Percentiles rank a stretch among this genome's conserved stretches.
These are phyloP conservation scores for Eutrema yunnanense DNA, from an alignment of 345 rosid species.

Conservation along the genomic window DNA sequence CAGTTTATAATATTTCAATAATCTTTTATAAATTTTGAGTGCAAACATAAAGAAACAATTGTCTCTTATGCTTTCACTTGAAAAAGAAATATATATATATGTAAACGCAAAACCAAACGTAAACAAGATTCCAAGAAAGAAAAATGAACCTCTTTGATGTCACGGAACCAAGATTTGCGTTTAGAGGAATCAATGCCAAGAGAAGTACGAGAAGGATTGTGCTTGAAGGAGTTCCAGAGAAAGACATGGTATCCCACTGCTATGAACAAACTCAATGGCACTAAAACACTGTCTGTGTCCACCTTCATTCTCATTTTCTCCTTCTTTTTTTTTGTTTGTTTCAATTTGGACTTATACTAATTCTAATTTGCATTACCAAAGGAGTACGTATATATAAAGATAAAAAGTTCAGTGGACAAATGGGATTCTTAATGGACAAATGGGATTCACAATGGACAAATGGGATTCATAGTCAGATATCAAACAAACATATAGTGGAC, in stretches of 20 bases:
- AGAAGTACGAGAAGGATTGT: conserved; percentile 30
- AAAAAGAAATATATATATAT: not conserved
- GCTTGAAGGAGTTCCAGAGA: conserved; percentile 25
- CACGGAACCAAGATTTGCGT: conserved; percentile 31
- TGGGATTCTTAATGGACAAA: not conserved
- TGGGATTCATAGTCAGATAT: conserved; percentile 32
- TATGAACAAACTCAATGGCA: conserved; percentile 25
- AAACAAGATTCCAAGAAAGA: not conserved
- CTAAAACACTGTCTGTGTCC: conserved; percentile 22
- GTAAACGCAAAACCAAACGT: not conserved
- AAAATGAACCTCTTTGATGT: conserved; percentile 25
- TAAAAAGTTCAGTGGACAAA: not conserved
- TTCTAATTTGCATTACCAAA: not conserved
- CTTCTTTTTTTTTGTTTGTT: not conserved
- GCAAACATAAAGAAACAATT: not conserved
- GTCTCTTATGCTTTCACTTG: not conserved
- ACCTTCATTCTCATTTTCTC: conserved; percentile 10
- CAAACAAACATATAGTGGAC: conserved; percentile 24
- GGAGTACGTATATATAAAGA: not conserved
- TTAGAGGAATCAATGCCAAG: conserved; percentile 23
- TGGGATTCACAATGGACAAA: not conserved
- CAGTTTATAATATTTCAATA: not conserved
- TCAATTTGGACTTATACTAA: not conserved
- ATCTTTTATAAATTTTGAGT: not conserved
- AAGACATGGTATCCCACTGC: conserved; percentile 29